A percentile compares a stretch with the other conserved stretches of the same genome.
These are phyloP conservation scores for Pisolithus orientalis DNA, from an alignment of 768 basidiomycete genomes.

Conservation along the genomic window DNA sequence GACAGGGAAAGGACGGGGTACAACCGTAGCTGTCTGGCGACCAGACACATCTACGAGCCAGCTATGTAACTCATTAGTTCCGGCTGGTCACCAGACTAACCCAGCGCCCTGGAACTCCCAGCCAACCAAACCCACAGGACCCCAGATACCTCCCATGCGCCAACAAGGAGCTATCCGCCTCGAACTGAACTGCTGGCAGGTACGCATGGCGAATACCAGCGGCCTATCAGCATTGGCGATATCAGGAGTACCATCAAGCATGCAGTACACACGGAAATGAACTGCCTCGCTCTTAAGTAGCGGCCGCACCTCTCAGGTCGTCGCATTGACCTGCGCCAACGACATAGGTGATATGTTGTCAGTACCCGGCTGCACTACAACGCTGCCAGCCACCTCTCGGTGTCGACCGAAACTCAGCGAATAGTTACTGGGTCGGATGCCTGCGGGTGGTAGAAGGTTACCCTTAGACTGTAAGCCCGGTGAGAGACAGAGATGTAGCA, in stretches of 20 bases:
- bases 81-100: too few species aligned
- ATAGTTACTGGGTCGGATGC: neutral
- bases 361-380: neutral
- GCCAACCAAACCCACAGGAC: conserved; percentile 26
- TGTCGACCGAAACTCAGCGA: neutral
- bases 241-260: too few species aligned
- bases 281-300: neutral
- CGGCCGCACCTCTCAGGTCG: neutral
- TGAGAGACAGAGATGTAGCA: neutral
- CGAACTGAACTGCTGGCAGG: too few species aligned
- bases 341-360: neutral
- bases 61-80: too few species aligned
- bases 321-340: neutral
- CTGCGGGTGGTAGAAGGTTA: neutral
- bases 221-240: too few species aligned
- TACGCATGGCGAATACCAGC: too few species aligned
- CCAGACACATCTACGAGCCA: too few species aligned
- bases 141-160: conserved; percentile 15
- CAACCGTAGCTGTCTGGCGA: conserved; percentile 4
- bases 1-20: conserved; percentile 33
- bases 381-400: neutral
- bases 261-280: neutral
- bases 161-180: too few species aligned
- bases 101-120: conserved; percentile 27
- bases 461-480: neutral